Base-by-base conservation (phyloP, 805 yeast species). In the Saccharomycopsis sp. region DNA sequence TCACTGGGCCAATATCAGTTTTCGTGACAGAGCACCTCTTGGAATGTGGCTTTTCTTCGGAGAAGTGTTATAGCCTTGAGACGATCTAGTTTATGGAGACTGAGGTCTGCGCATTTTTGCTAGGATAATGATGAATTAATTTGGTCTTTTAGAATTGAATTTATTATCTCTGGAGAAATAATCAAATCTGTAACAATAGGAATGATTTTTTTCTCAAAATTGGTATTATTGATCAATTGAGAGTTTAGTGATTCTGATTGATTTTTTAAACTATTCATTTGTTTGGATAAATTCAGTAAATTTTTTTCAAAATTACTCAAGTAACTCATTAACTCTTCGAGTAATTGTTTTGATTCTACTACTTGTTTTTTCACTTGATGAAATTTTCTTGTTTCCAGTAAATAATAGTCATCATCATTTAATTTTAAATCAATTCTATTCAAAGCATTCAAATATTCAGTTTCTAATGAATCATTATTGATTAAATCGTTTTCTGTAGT, bases 121-220 rank as follows among this genome's bases (percentile, higher is more conserved):
- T n/a, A n/a, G n/a, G n/a, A n/a, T n/a, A n/a, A n/a, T n/a, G n/a
- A n/a, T n/a, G n/a, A n/a, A n/a, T 28, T 27, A 9, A 88, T 62
- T 9, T 72, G 73, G 17, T 75, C 87, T 31, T 63, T 63, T 2
- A 74, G 51, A 1, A 89, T 64, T 5, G 77, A 71, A 41, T 63
- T 60, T 5, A 83, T 72, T 2, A 82, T 64, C 1, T 71, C 71
- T 0, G 95, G 92, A 0, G 96, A 83, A 5, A 88, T 72, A 44
- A 82, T 63, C 27, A 83, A 62, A 48, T 83, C 88, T 29, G 80
- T 69, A 1, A 87, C 77, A n/a, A 84, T 61, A 0, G 95, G 94
- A 15, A 81, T 74, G 42, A 87, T 68, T 38, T 65, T 65, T 6
- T 58, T 56, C 42, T 76, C 73, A 15, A 71, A 66, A 25, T 59